phyloP scores from a whole-genome alignment of 768 basidiomycete genomes.

The Gloeopeniophorella convolvens region DNA sequence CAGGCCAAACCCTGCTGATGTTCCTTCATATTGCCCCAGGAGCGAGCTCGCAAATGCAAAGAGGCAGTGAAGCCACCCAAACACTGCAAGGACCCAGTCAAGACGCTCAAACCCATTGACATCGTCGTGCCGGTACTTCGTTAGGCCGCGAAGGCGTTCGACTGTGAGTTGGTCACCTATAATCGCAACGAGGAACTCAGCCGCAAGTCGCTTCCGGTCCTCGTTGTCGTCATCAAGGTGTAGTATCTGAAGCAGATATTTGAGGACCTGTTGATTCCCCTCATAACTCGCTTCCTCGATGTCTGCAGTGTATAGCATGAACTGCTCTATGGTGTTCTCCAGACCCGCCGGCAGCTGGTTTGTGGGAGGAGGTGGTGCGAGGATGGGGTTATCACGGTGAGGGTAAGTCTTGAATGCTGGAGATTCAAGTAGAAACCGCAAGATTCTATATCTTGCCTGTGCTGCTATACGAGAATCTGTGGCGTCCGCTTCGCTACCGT shows the following conservation, averaged over 20 bases:
- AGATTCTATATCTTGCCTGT: not conserved
- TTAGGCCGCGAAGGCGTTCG: conserved; percentile 15
- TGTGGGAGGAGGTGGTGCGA: too few species aligned
- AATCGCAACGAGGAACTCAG: conserved; percentile 21
- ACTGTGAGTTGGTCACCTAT: conserved; percentile 27
- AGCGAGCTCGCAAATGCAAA: not conserved
- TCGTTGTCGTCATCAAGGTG: conserved; percentile 16
- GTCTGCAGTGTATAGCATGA: conserved; percentile 31
- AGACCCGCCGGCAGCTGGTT: conserved; percentile 26
- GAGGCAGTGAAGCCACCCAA: conserved; percentile 3
- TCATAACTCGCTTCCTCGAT: conserved; percentile 37
- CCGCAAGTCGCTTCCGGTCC: conserved; percentile 19
- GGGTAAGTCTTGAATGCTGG: conserved; percentile 5
- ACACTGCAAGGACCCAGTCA: conserved; percentile 10
- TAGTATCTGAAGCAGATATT: conserved; percentile 31
- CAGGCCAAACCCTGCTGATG: not conserved
- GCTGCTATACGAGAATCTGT: not conserved
- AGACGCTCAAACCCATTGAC: conserved; percentile 17
- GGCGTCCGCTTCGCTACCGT: not conserved
- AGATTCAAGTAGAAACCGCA: too few species aligned
- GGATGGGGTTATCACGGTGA: conserved; percentile 22
- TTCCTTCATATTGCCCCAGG: not conserved
- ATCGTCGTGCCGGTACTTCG: conserved; percentile 14
- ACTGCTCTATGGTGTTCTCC: conserved; percentile 29
- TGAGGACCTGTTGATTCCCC: conserved; percentile 29